phyloP scores from a whole-genome alignment of 306 rosid genomes.

The Dryas octopetala region DNA sequence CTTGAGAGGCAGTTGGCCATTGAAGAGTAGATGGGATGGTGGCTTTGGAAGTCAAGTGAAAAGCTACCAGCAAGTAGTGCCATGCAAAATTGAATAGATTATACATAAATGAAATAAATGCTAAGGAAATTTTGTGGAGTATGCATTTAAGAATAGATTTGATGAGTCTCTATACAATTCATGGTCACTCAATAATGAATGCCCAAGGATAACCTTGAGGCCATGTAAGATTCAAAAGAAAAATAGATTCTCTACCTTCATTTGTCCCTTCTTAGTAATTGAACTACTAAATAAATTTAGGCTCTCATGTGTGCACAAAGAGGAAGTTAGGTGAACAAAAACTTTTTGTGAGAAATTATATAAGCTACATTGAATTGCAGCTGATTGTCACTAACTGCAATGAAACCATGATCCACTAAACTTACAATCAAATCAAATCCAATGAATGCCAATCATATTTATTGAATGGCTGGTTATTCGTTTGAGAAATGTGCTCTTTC shows the following conservation, averaged over 20 bases:
- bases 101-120: slow-evolving; percentile 29
- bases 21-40: slow-evolving; percentile 69
- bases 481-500: neutral
- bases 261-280: slow-evolving; percentile 35
- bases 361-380: neutral
- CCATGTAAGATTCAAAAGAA: slow-evolving; percentile 3
- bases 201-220: slow-evolving; percentile 22
- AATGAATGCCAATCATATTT: slow-evolving; percentile 19
- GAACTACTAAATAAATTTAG: slow-evolving; percentile 6
- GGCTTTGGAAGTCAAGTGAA: slow-evolving; percentile 40
- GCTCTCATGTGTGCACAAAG: slow-evolving; percentile 5
- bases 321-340: slow-evolving; percentile 13
- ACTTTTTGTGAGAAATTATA: neutral
- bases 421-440: neutral
- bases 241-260: slow-evolving; percentile 13
- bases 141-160: slow-evolving; percentile 6
- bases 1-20: slow-evolving; percentile 56
- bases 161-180: slow-evolving; percentile 29
- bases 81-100: slow-evolving; percentile 23
- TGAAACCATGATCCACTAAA: neutral
- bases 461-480: slow-evolving; percentile 2
- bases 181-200: slow-evolving; percentile 21
- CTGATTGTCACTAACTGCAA: neutral
- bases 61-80: slow-evolving; percentile 30
- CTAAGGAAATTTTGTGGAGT: slow-evolving; percentile 5